Evolutionary conservation across 2,329 filamentous ascomycete species (phyloP).

Genomic region (Claviceps fusiformis): DNA sequence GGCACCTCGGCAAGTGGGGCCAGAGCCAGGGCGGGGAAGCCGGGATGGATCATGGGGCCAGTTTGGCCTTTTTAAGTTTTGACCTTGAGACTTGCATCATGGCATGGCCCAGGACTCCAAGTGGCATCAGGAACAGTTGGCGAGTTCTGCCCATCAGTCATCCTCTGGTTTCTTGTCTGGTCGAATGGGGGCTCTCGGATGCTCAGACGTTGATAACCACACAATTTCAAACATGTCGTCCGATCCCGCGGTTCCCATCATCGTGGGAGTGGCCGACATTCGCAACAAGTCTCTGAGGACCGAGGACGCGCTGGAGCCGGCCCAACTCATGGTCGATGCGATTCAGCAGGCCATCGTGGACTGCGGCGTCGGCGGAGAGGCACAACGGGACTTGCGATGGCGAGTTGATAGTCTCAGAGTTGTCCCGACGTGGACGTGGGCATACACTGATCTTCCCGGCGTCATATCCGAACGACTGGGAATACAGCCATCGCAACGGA

Average conservation of each 20-base stretch:
- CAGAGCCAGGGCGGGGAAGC: too few relatives aligned
- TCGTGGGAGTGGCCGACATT: constrained; percentile 50
- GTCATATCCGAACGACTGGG: constrained; percentile 36
- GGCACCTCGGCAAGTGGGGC: background rate
- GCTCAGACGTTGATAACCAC: background rate
- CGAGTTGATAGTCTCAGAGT: constrained; percentile 44
- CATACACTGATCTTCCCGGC: constrained; percentile 44
- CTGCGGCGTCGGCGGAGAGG: constrained; percentile 16
- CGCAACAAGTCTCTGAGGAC: constrained; percentile 37
- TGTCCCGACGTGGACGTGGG: constrained; percentile 53
- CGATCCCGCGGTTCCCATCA: constrained; percentile 29
- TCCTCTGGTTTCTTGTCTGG: too few relatives aligned
- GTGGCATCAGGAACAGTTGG: too few relatives aligned
- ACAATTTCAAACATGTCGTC: background rate
- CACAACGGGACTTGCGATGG: constrained; percentile 1
- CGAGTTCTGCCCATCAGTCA: too few relatives aligned
- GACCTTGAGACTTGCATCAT: too few relatives aligned
- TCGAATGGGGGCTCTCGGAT: too few relatives aligned
- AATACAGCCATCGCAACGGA: constrained; percentile 30
- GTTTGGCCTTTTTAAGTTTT: too few relatives aligned
- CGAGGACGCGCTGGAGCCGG: constrained; percentile 42
- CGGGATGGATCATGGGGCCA: too few relatives aligned
- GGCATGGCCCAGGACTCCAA: too few relatives aligned
- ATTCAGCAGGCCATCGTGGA: constrained; percentile 39
- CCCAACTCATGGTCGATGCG: constrained; percentile 43